Evolutionary conservation across 2,329 filamentous ascomycete genomes (phyloP).

Genomic region (Hortaea werneckii): DNA sequence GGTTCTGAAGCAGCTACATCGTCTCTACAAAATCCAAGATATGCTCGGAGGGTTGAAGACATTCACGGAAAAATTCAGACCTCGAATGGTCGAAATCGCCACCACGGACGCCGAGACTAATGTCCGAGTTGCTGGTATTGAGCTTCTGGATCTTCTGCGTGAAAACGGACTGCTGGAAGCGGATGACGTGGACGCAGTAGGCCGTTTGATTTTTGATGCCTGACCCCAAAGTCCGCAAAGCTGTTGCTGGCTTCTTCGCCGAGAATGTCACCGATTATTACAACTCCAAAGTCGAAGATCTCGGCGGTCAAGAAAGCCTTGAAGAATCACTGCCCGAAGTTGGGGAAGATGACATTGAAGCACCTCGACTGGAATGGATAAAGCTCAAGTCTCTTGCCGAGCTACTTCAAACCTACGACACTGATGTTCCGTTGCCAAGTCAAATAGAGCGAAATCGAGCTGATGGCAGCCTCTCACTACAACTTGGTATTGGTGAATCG

Average conservation of each 20-base stretch:
- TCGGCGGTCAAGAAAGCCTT: conserved; percentile 68
- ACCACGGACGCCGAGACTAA: conserved; percentile 70
- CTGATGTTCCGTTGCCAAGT: conserved; percentile 37
- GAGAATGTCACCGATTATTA: conserved; percentile 77
- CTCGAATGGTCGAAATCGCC: conserved; percentile 85
- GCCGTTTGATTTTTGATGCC: conserved; percentile 78
- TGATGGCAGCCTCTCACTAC: conserved; percentile 39
- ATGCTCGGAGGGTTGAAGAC: conserved; percentile 68
- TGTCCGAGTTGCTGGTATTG: conserved; percentile 71
- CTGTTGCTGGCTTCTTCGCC: conserved; percentile 82
- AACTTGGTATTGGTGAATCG: conserved; percentile 60
- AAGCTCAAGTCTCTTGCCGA: conserved; percentile 85
- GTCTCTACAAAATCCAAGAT: conserved; percentile 69
- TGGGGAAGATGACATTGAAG: conserved; percentile 52
- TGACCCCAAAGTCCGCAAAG: conserved; percentile 77
- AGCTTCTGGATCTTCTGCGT: conserved; percentile 71
- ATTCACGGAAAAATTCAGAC: conserved; percentile 86
- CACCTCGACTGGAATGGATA: conserved; percentile 72
- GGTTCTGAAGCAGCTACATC: conserved; percentile 71
- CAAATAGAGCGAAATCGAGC: conserved; percentile 34
- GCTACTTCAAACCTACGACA: conserved; percentile 71
- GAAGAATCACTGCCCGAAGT: conserved; percentile 65
- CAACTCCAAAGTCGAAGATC: conserved; percentile 68
- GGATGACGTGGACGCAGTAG: conserved; percentile 79
- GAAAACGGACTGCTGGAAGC: conserved; percentile 81